These are phyloP conservation scores for Rhodotorula kratochvilovae DNA, from an alignment of 768 basidiomycete genomes.

Conservation along the genomic window DNA sequence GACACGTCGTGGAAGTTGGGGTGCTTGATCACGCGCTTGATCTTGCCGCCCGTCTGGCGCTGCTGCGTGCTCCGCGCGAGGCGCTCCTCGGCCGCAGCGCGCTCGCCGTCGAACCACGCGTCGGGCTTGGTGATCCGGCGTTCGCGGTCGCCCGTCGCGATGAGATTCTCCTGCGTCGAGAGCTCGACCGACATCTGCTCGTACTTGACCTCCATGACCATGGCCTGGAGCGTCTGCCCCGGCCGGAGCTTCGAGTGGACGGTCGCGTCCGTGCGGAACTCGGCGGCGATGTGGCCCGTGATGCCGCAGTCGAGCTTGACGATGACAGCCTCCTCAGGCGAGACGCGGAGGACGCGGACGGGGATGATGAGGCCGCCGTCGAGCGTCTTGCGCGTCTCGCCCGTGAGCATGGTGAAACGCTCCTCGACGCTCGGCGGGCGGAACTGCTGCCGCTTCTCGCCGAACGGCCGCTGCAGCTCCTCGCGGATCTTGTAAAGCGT, in stretches of 20 bases:
- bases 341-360: conserved; percentile 50
- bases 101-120: conserved; percentile 44
- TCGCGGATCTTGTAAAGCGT: conserved; percentile 81
- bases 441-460: conserved; percentile 68
- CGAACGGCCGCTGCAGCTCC: conserved; percentile 75
- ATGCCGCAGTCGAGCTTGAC: conserved; percentile 90
- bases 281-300: conserved; percentile 67
- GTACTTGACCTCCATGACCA: conserved; percentile 65
- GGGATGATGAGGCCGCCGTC: conserved; percentile 70
- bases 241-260: conserved; percentile 48
- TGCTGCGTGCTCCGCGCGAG: conserved; percentile 47
- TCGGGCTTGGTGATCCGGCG: conserved; percentile 32
- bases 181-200: conserved; percentile 68
- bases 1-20: conserved; percentile 97
- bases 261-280: conserved; percentile 53
- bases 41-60: conserved; percentile 68
- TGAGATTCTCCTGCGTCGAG: conserved; percentile 51
- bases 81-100: conserved; percentile 52
- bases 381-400: conserved; percentile 77
- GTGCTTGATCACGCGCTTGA: conserved; percentile 86
- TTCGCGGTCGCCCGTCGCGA: conserved; percentile 49
- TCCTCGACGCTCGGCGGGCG: conserved; percentile 66
- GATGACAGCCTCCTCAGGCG: conserved; percentile 40
- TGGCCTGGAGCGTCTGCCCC: conserved; percentile 72
- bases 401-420: conserved; percentile 88